These are phyloP conservation scores for Yamadazyma dushanensis DNA, from an alignment of 1,139 yeast genomes.

Conservation along the genomic window DNA sequence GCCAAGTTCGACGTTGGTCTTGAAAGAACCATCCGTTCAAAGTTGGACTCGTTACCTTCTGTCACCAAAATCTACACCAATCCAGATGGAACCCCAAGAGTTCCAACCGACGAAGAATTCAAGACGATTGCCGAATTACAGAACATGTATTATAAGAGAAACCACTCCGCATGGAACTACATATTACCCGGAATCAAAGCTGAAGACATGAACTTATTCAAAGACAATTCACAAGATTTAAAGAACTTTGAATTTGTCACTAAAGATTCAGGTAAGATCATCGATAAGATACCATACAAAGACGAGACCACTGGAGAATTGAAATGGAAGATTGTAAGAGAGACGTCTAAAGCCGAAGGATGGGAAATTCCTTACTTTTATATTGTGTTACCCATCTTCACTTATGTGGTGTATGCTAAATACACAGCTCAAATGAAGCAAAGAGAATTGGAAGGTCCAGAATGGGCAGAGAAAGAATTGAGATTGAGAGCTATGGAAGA, in stretches of 20 bases:
- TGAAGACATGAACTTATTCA: slow-evolving; percentile 58
- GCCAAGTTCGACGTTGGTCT: slow-evolving; percentile 42
- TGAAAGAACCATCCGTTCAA: slow-evolving; percentile 45
- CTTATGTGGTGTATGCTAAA: slow-evolving; percentile 44
- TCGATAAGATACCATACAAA: slow-evolving; percentile 83
- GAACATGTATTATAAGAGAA: slow-evolving; percentile 57
- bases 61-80: slow-evolving; percentile 66
- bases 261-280: slow-evolving; percentile 65
- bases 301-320: slow-evolving; percentile 77
- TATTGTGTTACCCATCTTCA: slow-evolving; percentile 64
- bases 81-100: slow-evolving; percentile 76
- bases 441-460: slow-evolving; percentile 51
- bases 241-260: slow-evolving; percentile 58
- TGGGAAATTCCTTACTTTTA: slow-evolving; percentile 80
- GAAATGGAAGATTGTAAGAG: slow-evolving; percentile 78
- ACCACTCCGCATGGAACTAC: slow-evolving; percentile 63
- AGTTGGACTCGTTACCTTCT: slow-evolving; percentile 51
- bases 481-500: slow-evolving; percentile 76
- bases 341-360: slow-evolving; percentile 74
- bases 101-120: slow-evolving; percentile 70
- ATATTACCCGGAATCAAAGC: slow-evolving; percentile 53
- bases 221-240: slow-evolving; percentile 66
- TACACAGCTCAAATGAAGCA: slow-evolving; percentile 46
- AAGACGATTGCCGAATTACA: slow-evolving; percentile 75
- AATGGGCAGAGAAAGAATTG: slow-evolving; percentile 86